Conservation (phyloP, 345 rosid species). For the Brassica juncea region DNA sequence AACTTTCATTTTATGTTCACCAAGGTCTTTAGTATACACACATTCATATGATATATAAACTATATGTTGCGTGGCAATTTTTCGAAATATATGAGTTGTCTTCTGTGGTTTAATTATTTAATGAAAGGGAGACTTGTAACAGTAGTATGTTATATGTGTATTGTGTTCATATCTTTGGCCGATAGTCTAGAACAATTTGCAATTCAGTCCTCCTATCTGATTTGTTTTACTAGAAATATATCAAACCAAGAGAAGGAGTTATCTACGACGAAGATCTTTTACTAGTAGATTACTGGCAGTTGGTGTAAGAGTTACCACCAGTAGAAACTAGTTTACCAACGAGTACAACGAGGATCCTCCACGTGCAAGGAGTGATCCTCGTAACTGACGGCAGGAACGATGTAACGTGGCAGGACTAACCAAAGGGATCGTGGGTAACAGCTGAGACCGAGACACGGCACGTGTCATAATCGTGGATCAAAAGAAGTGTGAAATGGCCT, state of each 20-base stretch:
- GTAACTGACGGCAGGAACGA: conserved; percentile 33
- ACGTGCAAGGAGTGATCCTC: conserved; percentile 23
- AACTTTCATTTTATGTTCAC: neutral
- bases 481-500: conserved; percentile 51
- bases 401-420: conserved; percentile 24
- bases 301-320: conserved; percentile 25
- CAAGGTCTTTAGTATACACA: neutral
- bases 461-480: conserved; percentile 47
- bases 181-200: neutral
- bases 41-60: neutral
- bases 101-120: neutral
- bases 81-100: neutral
- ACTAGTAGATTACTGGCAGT: neutral
- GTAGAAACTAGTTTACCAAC: conserved; percentile 19
- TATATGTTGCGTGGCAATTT: neutral
- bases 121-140: neutral
- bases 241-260: neutral
- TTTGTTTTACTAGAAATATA: neutral
- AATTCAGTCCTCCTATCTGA: neutral
- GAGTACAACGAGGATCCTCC: conserved; percentile 1
- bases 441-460: conserved; percentile 32
- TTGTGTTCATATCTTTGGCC: neutral
- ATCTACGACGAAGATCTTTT: neutral
- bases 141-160: neutral
- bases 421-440: conserved; percentile 39